Conservation (phyloP, 1,139 yeast genomes). For the Yamadazyma trypodendri region DNA sequence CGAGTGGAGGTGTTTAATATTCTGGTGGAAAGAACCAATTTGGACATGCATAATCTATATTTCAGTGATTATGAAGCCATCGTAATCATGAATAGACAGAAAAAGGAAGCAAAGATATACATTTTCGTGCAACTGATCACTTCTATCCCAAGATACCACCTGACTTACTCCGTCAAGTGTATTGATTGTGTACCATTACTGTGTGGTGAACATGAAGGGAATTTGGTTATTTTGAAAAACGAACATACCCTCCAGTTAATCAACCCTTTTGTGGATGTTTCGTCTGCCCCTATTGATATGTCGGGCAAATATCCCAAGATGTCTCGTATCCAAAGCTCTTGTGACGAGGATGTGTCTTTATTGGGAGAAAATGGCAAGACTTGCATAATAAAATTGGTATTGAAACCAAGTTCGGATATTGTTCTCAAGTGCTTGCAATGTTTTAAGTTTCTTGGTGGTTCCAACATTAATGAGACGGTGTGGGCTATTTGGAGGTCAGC, state of each 20-base stretch:
- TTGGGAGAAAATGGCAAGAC: constrained; percentile 23
- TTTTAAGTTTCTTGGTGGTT: constrained; percentile 56
- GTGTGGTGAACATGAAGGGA: constrained; percentile 34
- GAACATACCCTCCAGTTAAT: constrained; percentile 41
- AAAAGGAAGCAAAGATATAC: constrained; percentile 45
- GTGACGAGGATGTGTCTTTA: constrained; percentile 30
- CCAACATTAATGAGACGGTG: constrained; percentile 54
- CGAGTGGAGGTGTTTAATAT: constrained; percentile 49
- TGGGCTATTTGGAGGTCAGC: constrained; percentile 69
- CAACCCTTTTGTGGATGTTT: constrained; percentile 64
- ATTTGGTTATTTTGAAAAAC: constrained; percentile 38
- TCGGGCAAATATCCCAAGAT: constrained; percentile 19
- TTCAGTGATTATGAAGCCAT: constrained; percentile 62
- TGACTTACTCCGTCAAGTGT: constrained; percentile 36
- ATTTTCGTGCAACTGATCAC: constrained; percentile 44
- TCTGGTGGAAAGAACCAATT: constrained; percentile 24
- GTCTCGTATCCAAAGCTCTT: constrained; percentile 24
- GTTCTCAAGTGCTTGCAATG: constrained; percentile 46
- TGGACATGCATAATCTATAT: constrained; percentile 44
- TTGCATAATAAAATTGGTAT: constrained; percentile 32
- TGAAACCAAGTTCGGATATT: constrained; percentile 47
- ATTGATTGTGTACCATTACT: constrained; percentile 41
- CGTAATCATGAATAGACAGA: constrained; percentile 37
- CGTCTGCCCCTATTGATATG: constrained; percentile 35
- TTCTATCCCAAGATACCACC: constrained; percentile 33